These are phyloP conservation scores for Hygrocybe punicea DNA, from an alignment of 768 basidiomycete species.

Conservation along the genomic window DNA sequence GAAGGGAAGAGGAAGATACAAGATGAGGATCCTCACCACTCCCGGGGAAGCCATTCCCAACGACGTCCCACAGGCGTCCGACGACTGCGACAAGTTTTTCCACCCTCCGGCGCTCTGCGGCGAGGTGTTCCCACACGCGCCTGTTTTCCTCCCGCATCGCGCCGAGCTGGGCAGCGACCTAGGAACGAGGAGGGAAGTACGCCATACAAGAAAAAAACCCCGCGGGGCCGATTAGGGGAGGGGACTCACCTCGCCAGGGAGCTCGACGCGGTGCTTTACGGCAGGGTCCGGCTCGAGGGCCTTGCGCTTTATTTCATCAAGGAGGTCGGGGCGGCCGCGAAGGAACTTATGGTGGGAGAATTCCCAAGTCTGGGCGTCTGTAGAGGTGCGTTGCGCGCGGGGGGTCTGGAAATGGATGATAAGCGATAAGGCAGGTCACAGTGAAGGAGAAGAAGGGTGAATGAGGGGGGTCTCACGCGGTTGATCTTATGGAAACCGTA, in stretches of 20 bases:
- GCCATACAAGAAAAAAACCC: no score
- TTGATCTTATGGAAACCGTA: constrained; percentile 96
- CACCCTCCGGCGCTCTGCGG: constrained; percentile 54
- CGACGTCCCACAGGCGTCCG: constrained; percentile 59
- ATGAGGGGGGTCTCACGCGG: constrained; percentile 48
- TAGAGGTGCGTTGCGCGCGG: constrained; percentile 75
- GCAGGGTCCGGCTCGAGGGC: constrained; percentile 77
- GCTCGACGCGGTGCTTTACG: constrained; percentile 67
- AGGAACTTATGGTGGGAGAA: constrained; percentile 87
- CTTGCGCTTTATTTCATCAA: constrained; percentile 85
- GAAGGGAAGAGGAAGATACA: background rate
- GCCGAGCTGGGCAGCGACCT: constrained; percentile 60
- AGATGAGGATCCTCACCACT: constrained; percentile 41
- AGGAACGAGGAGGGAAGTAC: constrained; percentile 4
- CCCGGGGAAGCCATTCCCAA: constrained; percentile 55
- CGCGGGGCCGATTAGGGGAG: no score
- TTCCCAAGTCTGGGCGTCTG: constrained; percentile 83
- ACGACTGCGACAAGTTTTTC: constrained; percentile 60
- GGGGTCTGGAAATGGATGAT: constrained; percentile 56
- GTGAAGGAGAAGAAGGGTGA: constrained; percentile 1
- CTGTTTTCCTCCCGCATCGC: constrained; percentile 73
- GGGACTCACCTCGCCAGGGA: constrained; percentile 69
- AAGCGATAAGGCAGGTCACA: no score
- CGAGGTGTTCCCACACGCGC: constrained; percentile 55
- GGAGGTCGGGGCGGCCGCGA: constrained; percentile 72